Percentiles rank a stretch among this genome's conserved stretches.
These are phyloP conservation scores for Penicillium malachiteum DNA, from an alignment of 495 filamentous ascomycete species.

Conservation along the genomic window DNA sequence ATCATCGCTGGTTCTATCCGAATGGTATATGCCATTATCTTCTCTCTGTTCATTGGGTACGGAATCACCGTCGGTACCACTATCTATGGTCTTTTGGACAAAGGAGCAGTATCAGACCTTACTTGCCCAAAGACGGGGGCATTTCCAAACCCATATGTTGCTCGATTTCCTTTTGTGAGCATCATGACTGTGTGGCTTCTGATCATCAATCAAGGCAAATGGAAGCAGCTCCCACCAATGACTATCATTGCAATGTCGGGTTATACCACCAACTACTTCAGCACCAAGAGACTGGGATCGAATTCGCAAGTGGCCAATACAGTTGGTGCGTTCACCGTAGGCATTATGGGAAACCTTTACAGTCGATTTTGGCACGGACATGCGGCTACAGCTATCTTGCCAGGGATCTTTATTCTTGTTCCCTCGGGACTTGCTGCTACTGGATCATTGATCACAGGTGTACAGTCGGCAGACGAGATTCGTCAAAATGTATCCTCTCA, in stretches of 20 bases:
- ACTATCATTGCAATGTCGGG: slow-evolving; percentile 72
- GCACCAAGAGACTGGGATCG: slow-evolving; percentile 62
- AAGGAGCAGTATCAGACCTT: slow-evolving; percentile 65
- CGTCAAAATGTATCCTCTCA: slow-evolving; percentile 48
- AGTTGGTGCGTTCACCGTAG: slow-evolving; percentile 77
- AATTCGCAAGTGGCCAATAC: slow-evolving; percentile 81
- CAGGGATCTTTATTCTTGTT: slow-evolving; percentile 88
- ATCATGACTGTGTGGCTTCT: slow-evolving; percentile 60
- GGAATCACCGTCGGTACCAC: slow-evolving; percentile 91
- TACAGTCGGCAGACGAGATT: slow-evolving; percentile 74
- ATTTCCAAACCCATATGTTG: slow-evolving; percentile 31
- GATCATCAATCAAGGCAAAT: slow-evolving; percentile 87
- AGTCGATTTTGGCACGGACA: slow-evolving; percentile 75
- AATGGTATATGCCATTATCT: slow-evolving; percentile 92
- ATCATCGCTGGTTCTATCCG: slow-evolving; percentile 90
- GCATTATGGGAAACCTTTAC: slow-evolving; percentile 81
- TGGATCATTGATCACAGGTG: slow-evolving; percentile 73
- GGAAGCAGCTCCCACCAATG: slow-evolving; percentile 85
- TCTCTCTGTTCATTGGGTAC: slow-evolving; percentile 88
- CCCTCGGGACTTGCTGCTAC: slow-evolving; percentile 79
- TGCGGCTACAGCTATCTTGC: slow-evolving; percentile 80
- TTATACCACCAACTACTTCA: slow-evolving; percentile 81
- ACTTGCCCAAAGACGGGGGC: slow-evolving; percentile 53
- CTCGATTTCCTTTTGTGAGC: slow-evolving; percentile 49
- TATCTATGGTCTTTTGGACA: slow-evolving; percentile 78